phyloP scores from a whole-genome alignment of 179 eudicot species.

The Spinacia oleracea region DNA sequence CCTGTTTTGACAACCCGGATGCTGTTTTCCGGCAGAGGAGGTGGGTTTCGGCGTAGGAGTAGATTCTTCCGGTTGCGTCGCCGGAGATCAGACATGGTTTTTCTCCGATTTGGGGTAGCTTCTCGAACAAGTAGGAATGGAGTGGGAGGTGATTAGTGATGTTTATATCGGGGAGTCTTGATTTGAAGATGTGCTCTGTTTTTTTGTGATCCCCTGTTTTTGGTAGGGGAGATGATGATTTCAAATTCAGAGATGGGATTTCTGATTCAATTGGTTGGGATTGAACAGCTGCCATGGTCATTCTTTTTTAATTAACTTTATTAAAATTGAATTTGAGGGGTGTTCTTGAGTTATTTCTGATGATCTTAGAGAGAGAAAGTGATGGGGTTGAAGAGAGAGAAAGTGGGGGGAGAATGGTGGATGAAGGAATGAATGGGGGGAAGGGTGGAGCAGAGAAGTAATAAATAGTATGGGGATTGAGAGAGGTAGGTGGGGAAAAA shows the following conservation, averaged over 20 bases:
- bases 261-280: slow-evolving; percentile 12
- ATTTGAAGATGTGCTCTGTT: slow-evolving; percentile 54
- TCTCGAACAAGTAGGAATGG: slow-evolving; percentile 67
- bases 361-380: neutral
- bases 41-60: slow-evolving; percentile 58
- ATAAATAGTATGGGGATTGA: slow-evolving; percentile 16
- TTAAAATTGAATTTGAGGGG: neutral
- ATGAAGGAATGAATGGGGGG: slow-evolving; percentile 3
- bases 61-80: slow-evolving; percentile 48
- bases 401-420: slow-evolving; percentile 4
- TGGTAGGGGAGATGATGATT: neutral
- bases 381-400: neutral
- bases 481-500: slow-evolving; percentile 19
- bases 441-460: slow-evolving; percentile 24
- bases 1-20: slow-evolving; percentile 52
- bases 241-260: neutral
- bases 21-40: slow-evolving; percentile 51
- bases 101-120: slow-evolving; percentile 34
- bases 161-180: slow-evolving; percentile 61
- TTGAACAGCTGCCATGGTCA: slow-evolving; percentile 34
- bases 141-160: slow-evolving; percentile 66
- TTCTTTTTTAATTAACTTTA: neutral
- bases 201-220: neutral
- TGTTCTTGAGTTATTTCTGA: neutral
- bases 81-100: slow-evolving; percentile 60